These are phyloP conservation scores for Scleroderma bovista DNA, from an alignment of 768 basidiomycete genomes.

Conservation along the genomic window DNA sequence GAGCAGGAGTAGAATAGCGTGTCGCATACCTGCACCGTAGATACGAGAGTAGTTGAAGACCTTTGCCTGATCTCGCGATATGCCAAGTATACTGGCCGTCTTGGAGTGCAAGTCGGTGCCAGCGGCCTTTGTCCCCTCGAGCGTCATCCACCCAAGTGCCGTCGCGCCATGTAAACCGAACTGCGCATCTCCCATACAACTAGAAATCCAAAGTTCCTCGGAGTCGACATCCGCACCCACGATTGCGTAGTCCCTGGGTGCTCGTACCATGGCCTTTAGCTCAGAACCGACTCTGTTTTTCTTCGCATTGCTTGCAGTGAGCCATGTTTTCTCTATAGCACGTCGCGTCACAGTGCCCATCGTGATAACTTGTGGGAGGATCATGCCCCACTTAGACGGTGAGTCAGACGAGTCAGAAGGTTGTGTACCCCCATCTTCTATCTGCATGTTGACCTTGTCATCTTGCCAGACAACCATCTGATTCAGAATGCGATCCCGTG, in stretches of 20 bases:
- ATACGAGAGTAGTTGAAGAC: conserved; percentile 99
- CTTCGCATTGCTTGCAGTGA: conserved; percentile 98
- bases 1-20: conserved; percentile 81
- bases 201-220: conserved; percentile 98
- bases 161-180: conserved; percentile 96
- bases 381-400: conserved; percentile 73
- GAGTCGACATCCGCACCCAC: conserved; percentile 99
- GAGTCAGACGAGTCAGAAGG: conserved; percentile 9
- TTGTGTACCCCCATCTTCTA: conserved; percentile 19
- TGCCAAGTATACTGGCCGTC: conserved; percentile 88
- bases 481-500: conserved; percentile 83
- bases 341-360: conserved; percentile 99
- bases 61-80: conserved; percentile 92
- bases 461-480: conserved; percentile 91
- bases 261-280: conserved; percentile 95
- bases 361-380: conserved; percentile 91
- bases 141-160: conserved; percentile 98
- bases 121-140: conserved; percentile 92
- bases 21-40: conserved; percentile 96
- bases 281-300: conserved; percentile 97
- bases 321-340: conserved; percentile 97
- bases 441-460: conserved; percentile 45
- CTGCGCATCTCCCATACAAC: conserved; percentile 97
- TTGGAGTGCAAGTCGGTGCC: conserved; percentile 97
- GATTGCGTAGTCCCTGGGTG: conserved; percentile 88